Conservation (phyloP, 2,329 filamentous ascomycete species). For the Teratosphaeria destructans region DNA sequence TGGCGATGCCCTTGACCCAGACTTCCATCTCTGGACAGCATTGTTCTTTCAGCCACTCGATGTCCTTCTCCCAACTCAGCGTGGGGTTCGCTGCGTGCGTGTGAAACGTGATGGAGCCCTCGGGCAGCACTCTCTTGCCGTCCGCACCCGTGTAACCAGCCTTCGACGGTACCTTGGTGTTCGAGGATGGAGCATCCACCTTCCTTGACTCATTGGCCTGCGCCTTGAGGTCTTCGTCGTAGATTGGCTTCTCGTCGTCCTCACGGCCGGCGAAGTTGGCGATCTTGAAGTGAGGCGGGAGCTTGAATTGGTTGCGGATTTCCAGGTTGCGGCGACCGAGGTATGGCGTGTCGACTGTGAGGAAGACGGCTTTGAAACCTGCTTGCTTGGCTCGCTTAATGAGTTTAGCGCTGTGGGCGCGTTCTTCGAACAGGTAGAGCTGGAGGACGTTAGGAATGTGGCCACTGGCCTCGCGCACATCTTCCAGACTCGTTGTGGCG, state of each 20-base stretch:
- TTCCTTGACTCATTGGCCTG: conserved; percentile 4
- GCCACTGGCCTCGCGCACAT: conserved; percentile 35
- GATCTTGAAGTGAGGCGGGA: conserved; percentile 26
- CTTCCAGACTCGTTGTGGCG: conserved; percentile 40
- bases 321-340: conserved; percentile 46
- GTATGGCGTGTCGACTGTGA: conserved; percentile 47
- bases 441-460: conserved; percentile 43
- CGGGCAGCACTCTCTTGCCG: conserved; percentile 22
- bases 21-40: conserved; percentile 39
- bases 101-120: conserved; percentile 30
- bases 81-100: conserved; percentile 31
- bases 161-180: conserved; percentile 3
- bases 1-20: conserved; percentile 36
- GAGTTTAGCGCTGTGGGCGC: conserved; percentile 37
- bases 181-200: background rate
- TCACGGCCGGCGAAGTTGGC: conserved; percentile 23
- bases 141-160: conserved; percentile 16
- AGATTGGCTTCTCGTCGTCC: conserved; percentile 11
- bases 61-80: conserved; percentile 38
- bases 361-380: conserved; percentile 46
- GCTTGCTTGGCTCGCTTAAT: conserved; percentile 26
- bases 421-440: conserved; percentile 44
- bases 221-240: conserved; percentile 1
- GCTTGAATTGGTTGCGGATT: conserved; percentile 43
- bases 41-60: conserved; percentile 38